Evolutionary conservation across 108 stramenopile species (phyloP).

Genomic region (Poteriospumella lacustris): DNA sequence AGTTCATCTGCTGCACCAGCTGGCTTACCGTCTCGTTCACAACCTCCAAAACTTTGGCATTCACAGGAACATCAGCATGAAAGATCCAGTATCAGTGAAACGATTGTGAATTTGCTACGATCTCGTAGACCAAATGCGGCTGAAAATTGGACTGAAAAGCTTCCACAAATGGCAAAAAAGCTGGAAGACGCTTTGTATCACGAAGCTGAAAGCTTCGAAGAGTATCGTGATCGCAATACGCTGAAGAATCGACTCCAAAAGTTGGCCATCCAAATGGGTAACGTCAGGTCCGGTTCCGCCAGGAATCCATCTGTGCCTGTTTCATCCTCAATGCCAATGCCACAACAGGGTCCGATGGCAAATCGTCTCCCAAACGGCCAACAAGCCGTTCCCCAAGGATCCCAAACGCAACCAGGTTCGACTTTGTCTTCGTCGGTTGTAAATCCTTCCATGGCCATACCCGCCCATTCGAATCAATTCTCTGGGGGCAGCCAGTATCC

Average conservation of each 20-base stretch:
- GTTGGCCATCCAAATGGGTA: conserved; percentile 83
- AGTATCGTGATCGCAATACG: conserved; percentile 80
- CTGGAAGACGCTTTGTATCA: conserved; percentile 86
- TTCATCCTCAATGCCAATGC: too few species aligned
- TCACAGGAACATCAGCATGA: not conserved
- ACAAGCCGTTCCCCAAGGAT: too few species aligned
- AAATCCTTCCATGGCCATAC: too few species aligned
- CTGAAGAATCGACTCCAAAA: conserved; percentile 84
- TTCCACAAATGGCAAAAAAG: conserved; percentile 91
- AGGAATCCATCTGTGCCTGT: not conserved
- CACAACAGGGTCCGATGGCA: too few species aligned
- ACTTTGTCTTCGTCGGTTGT: too few species aligned
- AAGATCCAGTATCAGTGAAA: not conserved
- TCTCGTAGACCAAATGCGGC: conserved; percentile 86
- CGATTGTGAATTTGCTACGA: conserved; percentile 78
- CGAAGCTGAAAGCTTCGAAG: conserved; percentile 74
- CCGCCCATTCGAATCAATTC: too few species aligned
- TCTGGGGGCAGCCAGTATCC: too few species aligned
- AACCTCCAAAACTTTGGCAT: conserved; percentile 15
- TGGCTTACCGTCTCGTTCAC: too few species aligned
- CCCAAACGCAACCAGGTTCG: too few species aligned
- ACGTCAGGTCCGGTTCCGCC: too few species aligned
- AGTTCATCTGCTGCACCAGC: too few species aligned
- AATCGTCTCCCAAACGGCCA: too few species aligned
- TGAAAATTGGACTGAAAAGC: conserved; percentile 85